Evolutionary conservation across 2,329 filamentous ascomycete species (phyloP).

Genomic region (Lachnum nothofagi): DNA sequence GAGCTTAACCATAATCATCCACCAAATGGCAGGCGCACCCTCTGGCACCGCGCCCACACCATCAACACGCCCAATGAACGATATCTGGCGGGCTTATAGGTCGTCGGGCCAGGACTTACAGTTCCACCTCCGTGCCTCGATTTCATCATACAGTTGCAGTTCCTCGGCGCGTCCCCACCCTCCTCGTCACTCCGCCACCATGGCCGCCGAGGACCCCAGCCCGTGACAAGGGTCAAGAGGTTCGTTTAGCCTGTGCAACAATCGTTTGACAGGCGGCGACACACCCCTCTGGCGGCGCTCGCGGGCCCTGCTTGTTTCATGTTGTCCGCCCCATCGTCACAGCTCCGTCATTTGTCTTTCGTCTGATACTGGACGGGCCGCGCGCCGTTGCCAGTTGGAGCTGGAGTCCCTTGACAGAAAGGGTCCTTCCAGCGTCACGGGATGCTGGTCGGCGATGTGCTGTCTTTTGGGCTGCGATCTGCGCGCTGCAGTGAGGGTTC

Average conservation of each 20-base stretch:
- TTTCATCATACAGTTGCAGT: too few relatives aligned
- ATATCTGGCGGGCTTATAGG: too few relatives aligned
- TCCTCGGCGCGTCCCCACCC: too few relatives aligned
- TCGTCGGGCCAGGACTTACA: neutral
- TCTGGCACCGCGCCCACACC: too few relatives aligned
- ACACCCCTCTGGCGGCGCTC: too few relatives aligned
- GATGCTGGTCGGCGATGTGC: conserved; percentile 1
- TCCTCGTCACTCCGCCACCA: neutral
- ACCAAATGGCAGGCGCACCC: too few relatives aligned
- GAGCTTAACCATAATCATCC: too few relatives aligned
- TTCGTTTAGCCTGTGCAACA: conserved; percentile 1
- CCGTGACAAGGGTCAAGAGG: neutral
- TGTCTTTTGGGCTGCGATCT: conserved; percentile 1
- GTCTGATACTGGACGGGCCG: too few relatives aligned
- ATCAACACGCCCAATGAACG: too few relatives aligned
- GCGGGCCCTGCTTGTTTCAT: neutral
- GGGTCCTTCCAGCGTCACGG: conserved; percentile 7
- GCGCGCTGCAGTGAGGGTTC: conserved; percentile 2
- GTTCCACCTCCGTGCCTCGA: neutral
- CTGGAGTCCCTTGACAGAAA: too few relatives aligned
- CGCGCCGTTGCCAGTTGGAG: too few relatives aligned
- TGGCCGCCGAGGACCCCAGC: neutral
- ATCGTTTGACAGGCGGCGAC: neutral
- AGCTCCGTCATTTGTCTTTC: too few relatives aligned
- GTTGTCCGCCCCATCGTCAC: neutral